phyloP scores from a whole-genome alignment of 768 basidiomycete genomes.

The Filobasidium wieringae region DNA sequence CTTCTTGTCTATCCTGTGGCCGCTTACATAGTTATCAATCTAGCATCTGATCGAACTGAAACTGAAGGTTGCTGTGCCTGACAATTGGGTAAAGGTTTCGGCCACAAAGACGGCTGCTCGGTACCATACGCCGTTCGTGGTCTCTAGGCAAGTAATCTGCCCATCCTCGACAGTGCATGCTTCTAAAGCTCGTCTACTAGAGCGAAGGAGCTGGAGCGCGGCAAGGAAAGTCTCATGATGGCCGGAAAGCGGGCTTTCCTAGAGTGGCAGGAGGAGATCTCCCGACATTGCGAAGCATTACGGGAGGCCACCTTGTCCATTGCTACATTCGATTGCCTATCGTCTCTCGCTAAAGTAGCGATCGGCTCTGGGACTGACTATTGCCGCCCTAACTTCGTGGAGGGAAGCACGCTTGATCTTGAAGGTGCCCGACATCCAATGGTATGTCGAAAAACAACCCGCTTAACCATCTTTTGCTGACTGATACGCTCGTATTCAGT shows the following conservation, averaged over 20 bases:
- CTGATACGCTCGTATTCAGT: slow-evolving; percentile 11
- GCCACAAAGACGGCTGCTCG: slow-evolving; percentile 57
- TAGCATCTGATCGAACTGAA: slow-evolving; percentile 69
- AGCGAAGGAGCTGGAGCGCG: slow-evolving; percentile 61
- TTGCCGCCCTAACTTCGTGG: slow-evolving; percentile 60
- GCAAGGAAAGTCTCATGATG: slow-evolving; percentile 57
- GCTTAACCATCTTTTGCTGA: neutral
- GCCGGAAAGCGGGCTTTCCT: slow-evolving; percentile 50
- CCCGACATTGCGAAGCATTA: slow-evolving; percentile 58
- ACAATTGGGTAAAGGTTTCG: slow-evolving; percentile 46
- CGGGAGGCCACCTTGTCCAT: slow-evolving; percentile 68
- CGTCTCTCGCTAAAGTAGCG: slow-evolving; percentile 70
- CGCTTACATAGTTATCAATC: neutral
- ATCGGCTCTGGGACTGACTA: slow-evolving; percentile 53
- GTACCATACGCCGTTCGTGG: slow-evolving; percentile 57
- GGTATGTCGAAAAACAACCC: too few species aligned
- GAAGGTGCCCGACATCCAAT: slow-evolving; percentile 84
- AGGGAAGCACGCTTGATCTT: slow-evolving; percentile 53
- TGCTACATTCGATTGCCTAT: slow-evolving; percentile 68
- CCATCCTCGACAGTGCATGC: neutral
- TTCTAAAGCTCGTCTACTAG: slow-evolving; percentile 45
- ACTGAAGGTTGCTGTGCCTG: slow-evolving; percentile 41
- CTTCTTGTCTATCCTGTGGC: too few species aligned
- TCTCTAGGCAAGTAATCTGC: slow-evolving; percentile 25
- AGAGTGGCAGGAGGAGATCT: slow-evolving; percentile 59